These are phyloP conservation scores for Entophlyctis luteolus DNA, from an alignment of 192 early-diverging fungal genomes.

Conservation along the genomic window DNA sequence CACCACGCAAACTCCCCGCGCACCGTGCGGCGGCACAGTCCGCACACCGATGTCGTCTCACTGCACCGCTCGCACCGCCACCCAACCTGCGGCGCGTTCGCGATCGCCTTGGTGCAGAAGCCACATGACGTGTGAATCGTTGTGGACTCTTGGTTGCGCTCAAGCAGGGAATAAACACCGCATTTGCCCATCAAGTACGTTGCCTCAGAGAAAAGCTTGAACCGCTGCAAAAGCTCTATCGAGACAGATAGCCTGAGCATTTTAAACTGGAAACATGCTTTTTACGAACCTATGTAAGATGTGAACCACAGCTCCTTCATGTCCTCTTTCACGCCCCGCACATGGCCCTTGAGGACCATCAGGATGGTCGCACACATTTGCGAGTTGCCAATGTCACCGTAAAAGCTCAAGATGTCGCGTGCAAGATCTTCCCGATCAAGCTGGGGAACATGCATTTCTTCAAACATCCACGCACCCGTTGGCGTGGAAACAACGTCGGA, in stretches of 20 bases:
- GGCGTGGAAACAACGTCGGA: neutral
- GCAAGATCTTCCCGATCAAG: constrained; percentile 47
- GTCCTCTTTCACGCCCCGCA: constrained; percentile 41
- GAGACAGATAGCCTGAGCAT: neutral
- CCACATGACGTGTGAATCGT: constrained; percentile 68
- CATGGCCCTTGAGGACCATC: constrained; percentile 47
- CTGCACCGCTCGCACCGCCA: constrained; percentile 72
- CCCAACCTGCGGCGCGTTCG: constrained; percentile 41
- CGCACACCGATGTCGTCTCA: constrained; percentile 59
- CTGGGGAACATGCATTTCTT: constrained; percentile 22
- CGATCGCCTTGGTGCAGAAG: constrained; percentile 61
- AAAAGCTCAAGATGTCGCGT: constrained; percentile 60
- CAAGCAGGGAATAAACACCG: constrained; percentile 36
- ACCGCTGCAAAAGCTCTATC: constrained; percentile 64
- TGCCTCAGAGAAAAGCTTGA: constrained; percentile 67
- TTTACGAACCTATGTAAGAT: constrained; percentile 61
- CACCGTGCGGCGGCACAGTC: constrained; percentile 68
- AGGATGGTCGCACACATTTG: constrained; percentile 76
- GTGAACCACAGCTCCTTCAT: constrained; percentile 62
- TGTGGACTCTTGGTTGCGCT: constrained; percentile 65
- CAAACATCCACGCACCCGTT: constrained; percentile 17
- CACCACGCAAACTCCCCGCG: constrained; percentile 75
- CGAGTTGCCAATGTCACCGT: constrained; percentile 73
- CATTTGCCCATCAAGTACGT: constrained; percentile 58
- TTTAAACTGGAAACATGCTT: neutral